Base-by-base conservation (phyloP, 306 rosid genomes). In the Fagus crenata region DNA sequence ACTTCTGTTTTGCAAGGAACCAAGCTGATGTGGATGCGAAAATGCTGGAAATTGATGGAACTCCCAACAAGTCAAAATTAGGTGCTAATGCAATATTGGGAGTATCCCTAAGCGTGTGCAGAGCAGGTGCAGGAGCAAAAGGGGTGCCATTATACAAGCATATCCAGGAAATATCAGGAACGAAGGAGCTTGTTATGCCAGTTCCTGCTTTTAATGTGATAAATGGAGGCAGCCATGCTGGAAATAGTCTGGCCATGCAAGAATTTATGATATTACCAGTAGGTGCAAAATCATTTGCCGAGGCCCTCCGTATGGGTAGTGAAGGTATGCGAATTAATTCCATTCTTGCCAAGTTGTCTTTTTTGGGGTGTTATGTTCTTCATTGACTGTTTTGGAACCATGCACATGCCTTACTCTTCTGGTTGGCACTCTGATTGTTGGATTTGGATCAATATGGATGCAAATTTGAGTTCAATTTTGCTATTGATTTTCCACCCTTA, bases 51-150 rank as follows among this genome's bases (percentile, higher is more conserved):
- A 91, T 96, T 49, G 99, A 96, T 73, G 99, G 98, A 60, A 96
- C 99, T 6, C 86, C 98, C 32, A 96, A 96, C 92, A 96, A 96
- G 87, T 89, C 98, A 4, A 91, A 96, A 69, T 83, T 96, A 31
- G 98, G 99, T 77, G 99, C 99, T 53, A 96, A 96, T 90, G 99
- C 99, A 70, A 90, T 95, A 72, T 78, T 95, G 84, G 99, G 99
- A 86, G 97, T 95, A 75, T 95, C 97, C 4, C 85, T 92, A 74
- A 91, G 99, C 53, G 87, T 92, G 46, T 95, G 99, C 73, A 90
- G 97, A 89, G 97, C 99, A 42, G 97, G 99, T 53, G 97, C 97
- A 7, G 97, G 97, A 69, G 98, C 97, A 59, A 95, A 90, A 75
- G 96, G 91, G 84, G 81, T 95, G 51, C 99, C 99, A 18, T 74